These are phyloP conservation scores for Cicer pinnatifidum DNA, from an alignment of 306 rosid genomes.

Conservation along the genomic window DNA sequence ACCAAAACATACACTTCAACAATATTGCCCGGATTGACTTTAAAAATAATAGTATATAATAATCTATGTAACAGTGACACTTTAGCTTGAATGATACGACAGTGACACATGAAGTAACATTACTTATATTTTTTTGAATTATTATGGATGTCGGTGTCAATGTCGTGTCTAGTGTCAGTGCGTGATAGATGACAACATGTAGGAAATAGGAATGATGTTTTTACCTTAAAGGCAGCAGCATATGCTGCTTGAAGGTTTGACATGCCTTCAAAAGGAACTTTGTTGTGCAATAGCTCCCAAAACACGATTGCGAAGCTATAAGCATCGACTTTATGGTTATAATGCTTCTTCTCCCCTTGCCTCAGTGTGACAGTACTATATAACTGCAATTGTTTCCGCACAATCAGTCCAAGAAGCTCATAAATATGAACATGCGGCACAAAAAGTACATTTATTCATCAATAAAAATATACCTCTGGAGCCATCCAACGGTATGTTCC, in stretches of 20 bases:
- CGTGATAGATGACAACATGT: background rate
- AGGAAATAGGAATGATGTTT: constrained; percentile 16
- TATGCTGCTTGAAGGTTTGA: constrained; percentile 97
- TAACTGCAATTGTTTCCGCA: constrained; percentile 60
- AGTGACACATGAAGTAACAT: too few species aligned
- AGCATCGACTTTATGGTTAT: constrained; percentile 95
- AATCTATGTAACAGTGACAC: too few species aligned
- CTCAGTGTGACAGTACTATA: constrained; percentile 92
- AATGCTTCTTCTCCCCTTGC: constrained; percentile 97
- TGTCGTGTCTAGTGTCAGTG: too few species aligned
- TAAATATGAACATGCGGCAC: constrained; percentile 22
- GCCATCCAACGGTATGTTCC: constrained; percentile 99
- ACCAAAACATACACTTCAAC: constrained; percentile 40
- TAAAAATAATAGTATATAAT: background rate
- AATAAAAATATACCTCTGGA: constrained; percentile 68
- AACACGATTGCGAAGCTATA: constrained; percentile 92
- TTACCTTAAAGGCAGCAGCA: constrained; percentile 94
- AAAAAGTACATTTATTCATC: constrained; percentile 36
- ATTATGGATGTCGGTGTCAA: too few species aligned
- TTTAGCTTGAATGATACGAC: too few species aligned
- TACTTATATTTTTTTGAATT: too few species aligned
- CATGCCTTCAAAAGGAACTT: constrained; percentile 97
- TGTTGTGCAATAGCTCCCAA: constrained; percentile 96
- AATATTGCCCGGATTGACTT: background rate
- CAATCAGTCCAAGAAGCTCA: constrained; percentile 16